Percentiles rank a stretch among this genome's conserved stretches.
Conservation (phyloP, 257 asterid species). For the Echites panduratus region DNA sequence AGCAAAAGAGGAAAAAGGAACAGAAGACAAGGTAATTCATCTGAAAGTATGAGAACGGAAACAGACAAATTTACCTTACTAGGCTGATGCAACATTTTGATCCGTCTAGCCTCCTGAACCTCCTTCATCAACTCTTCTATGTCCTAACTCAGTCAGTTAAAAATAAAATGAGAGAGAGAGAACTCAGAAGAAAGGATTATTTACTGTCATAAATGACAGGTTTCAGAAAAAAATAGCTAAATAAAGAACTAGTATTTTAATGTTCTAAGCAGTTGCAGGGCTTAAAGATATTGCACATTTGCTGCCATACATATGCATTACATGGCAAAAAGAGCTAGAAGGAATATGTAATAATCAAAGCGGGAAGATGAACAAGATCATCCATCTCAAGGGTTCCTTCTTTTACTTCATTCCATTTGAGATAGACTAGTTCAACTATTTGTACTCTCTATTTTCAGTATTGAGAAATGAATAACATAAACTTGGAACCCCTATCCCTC, state of each 20-base stretch:
- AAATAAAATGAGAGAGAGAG: neutral
- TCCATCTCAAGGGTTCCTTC: neutral
- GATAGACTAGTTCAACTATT: neutral
- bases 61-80: conserved; percentile 53
- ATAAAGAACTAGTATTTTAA: neutral
- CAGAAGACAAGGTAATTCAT: neutral
- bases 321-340: conserved; percentile 1
- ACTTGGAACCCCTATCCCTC: neutral
- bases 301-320: neutral
- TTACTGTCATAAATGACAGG: neutral
- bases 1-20: neutral
- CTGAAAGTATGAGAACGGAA: neutral
- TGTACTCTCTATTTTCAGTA: neutral
- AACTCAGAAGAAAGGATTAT: neutral
- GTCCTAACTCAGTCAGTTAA: conserved; percentile 41
- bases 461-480: neutral
- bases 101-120: conserved; percentile 91
- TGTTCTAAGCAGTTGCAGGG: neutral
- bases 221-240: neutral
- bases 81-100: conserved; percentile 94
- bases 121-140: conserved; percentile 89
- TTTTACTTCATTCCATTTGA: neutral
- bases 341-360: neutral
- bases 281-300: neutral
- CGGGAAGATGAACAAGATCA: neutral